Evolutionary conservation across 2,329 filamentous ascomycete species (phyloP).

Genomic region (Talaromyces islandicus): DNA sequence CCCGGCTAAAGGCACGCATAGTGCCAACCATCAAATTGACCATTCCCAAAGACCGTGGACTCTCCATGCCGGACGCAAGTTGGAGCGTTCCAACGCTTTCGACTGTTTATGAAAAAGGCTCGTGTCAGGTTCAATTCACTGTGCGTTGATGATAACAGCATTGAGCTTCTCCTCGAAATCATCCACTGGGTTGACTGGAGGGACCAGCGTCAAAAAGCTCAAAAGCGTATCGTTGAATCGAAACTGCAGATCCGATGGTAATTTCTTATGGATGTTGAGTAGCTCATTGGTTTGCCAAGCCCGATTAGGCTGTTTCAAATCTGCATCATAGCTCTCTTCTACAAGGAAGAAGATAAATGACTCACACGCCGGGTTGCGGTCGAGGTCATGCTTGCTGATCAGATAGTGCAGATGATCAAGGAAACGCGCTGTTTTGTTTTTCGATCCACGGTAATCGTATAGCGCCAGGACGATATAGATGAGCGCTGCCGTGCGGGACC

Average conservation of each 20-base stretch:
- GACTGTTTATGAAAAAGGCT: background rate
- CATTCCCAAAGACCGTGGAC: background rate
- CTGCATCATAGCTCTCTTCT: slow-evolving; percentile 29
- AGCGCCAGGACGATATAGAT: slow-evolving; percentile 34
- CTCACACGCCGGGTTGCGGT: slow-evolving; percentile 31
- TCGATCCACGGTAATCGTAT: slow-evolving; percentile 28
- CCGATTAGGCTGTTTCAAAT: slow-evolving; percentile 30
- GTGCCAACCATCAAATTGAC: background rate
- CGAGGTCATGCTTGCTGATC: slow-evolving; percentile 25
- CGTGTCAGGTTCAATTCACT: background rate
- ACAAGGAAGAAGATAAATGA: slow-evolving; percentile 35
- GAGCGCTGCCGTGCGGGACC: slow-evolving; percentile 31
- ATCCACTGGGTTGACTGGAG: slow-evolving; percentile 26
- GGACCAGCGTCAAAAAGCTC: slow-evolving; percentile 28
- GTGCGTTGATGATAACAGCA: background rate
- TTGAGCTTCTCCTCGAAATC: slow-evolving; percentile 28
- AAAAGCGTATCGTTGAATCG: slow-evolving; percentile 35
- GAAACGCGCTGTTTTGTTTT: slow-evolving; percentile 27
- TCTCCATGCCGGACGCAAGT: too few relatives aligned
- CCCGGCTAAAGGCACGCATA: background rate
- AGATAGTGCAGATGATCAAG: slow-evolving; percentile 21
- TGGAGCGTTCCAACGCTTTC: background rate
- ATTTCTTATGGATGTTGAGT: slow-evolving; percentile 27
- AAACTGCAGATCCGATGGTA: slow-evolving; percentile 32
- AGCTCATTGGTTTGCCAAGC: slow-evolving; percentile 33